Percentiles rank a stretch among this genome's conserved stretches.
Conservation (phyloP, 2,329 filamentous ascomycete species). For the Pseudopithomyces maydicus region DNA sequence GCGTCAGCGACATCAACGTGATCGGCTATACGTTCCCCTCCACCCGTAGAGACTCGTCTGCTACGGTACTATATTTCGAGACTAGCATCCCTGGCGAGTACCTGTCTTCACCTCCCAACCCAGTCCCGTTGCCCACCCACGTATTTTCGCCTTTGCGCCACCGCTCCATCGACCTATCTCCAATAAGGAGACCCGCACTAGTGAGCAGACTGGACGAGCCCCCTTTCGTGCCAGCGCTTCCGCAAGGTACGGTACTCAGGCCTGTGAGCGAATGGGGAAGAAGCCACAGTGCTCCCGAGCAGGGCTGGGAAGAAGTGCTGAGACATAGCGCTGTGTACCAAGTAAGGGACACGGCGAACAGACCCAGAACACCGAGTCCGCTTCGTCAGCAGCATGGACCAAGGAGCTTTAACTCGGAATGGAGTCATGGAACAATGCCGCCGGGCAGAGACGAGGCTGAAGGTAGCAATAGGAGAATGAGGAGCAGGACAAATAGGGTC, state of each 20-base stretch:
- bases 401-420: not conserved
- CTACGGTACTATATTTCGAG: not conserved
- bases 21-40: not conserved
- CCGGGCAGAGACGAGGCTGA: too few species aligned
- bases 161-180: not conserved
- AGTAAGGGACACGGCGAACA: not conserved
- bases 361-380: not conserved
- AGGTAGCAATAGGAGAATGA: too few species aligned
- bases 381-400: not conserved
- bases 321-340: conserved; percentile 4
- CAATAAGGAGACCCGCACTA: not conserved
- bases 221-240: conserved; percentile 4
- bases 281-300: not conserved
- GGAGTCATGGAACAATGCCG: conserved; percentile 7
- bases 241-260: not conserved
- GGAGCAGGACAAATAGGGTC: too few species aligned
- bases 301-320: not conserved
- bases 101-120: not conserved
- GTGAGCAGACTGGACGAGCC: not conserved
- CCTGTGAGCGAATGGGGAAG: not conserved
- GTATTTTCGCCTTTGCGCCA: not conserved
- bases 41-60: not conserved
- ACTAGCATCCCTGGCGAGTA: not conserved
- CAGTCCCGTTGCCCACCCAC: not conserved
- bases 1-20: not conserved